A percentile compares a stretch with the other conserved stretches of the same genome.
phyloP scores from a whole-genome alignment of 345 rosid genomes.

The Sisymbrium altissimum region DNA sequence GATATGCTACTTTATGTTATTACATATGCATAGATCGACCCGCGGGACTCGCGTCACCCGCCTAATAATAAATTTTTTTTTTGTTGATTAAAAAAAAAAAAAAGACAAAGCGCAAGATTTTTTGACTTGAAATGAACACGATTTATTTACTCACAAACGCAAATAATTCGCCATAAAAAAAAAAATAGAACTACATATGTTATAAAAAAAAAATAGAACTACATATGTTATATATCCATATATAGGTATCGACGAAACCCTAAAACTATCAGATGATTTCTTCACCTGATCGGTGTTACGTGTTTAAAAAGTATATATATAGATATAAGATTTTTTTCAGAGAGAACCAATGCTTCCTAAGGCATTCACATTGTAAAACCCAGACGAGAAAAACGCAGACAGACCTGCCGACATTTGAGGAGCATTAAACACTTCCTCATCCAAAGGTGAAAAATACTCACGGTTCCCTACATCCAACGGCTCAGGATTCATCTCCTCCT shows the following conservation, averaged over 20 bases:
- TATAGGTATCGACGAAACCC: conserved; percentile 20
- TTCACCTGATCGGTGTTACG: too few relatives aligned
- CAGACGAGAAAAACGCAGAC: conserved; percentile 30
- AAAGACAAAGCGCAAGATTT: background rate
- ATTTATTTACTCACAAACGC: conserved; percentile 4
- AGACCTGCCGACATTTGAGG: conserved; percentile 29
- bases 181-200: background rate
- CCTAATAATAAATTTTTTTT: background rate
- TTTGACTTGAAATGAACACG: background rate
- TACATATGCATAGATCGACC: background rate
- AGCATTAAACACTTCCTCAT: conserved; percentile 16
- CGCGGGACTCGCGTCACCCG: too few relatives aligned
- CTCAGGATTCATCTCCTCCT: conserved; percentile 18
- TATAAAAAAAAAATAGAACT: background rate
- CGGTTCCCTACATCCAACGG: background rate
- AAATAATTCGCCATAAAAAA: background rate
- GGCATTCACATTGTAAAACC: conserved; percentile 32
- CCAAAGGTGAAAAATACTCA: conserved; percentile 33
- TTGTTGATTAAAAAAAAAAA: background rate
- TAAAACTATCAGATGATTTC: conserved; percentile 16
- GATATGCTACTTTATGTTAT: background rate
- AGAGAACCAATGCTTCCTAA: conserved; percentile 34
- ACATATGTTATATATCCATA: background rate
- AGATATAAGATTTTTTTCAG: too few relatives aligned
- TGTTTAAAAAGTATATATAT: too few relatives aligned